Evolutionary conservation across 306 rosid species (phyloP).

Genomic region (Carpinus viminea): DNA sequence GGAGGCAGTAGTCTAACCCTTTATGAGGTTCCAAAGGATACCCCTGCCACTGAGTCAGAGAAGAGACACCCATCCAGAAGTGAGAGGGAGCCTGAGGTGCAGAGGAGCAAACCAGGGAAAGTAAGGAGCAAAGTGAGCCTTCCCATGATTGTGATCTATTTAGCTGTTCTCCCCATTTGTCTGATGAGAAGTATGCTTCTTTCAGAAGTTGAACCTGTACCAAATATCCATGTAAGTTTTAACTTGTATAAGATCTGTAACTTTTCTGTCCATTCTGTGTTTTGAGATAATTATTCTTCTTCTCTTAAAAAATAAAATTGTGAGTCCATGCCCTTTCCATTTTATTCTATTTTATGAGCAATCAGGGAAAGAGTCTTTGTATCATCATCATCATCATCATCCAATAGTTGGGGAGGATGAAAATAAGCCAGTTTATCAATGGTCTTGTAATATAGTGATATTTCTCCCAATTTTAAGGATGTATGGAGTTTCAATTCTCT

Average conservation of each 20-base stretch:
- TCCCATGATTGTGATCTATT: conserved; percentile 24
- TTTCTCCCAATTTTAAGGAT: not conserved
- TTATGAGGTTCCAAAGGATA: conserved; percentile 66
- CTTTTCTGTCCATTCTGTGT: conserved; percentile 34
- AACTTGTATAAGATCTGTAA: conserved; percentile 43
- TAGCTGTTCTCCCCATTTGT: conserved; percentile 31
- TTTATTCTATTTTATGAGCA: not conserved
- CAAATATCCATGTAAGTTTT: conserved; percentile 29
- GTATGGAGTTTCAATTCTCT: not conserved
- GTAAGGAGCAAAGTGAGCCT: conserved; percentile 42
- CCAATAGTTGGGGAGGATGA: not conserved
- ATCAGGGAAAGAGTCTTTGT: not conserved
- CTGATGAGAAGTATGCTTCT: conserved; percentile 34
- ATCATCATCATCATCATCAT: not conserved
- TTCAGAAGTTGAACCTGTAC: conserved; percentile 36
- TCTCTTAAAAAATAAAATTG: not conserved
- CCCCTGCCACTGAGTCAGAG: conserved; percentile 27
- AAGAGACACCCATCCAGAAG: conserved; percentile 21
- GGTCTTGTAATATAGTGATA: not conserved
- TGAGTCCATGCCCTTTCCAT: not conserved
- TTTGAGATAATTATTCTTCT: conserved; percentile 6
- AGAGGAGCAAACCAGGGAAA: conserved; percentile 27
- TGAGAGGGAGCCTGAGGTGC: conserved; percentile 16
- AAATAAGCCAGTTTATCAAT: not conserved
- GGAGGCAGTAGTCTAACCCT: conserved; percentile 57